Evolutionary conservation across 2,329 filamentous ascomycete species (phyloP), one percentile per base, ranked within the genome.

Genomic region (Ophiosphaerella herpotricha): DNA sequence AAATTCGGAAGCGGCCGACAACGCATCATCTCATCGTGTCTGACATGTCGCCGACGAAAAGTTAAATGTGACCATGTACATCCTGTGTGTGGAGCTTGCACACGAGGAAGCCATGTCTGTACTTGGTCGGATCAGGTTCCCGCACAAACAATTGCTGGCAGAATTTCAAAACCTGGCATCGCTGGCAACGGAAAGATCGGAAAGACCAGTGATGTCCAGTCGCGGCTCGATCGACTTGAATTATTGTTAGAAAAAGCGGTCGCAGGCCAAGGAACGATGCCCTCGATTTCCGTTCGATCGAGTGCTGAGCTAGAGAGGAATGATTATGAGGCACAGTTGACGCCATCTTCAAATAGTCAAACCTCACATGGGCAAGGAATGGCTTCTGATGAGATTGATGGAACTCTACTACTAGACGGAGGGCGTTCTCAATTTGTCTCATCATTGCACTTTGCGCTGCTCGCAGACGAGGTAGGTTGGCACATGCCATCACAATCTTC

Each of bases 401-500:
- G 72, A 5, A 73, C 69, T 7, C 50, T 74, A 5, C 50, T 74
- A 13, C 51, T 74, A 6, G 71, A 74, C 32, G 70, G 67, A 26
- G 70, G 70, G 9, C 64, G 73, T 33, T 67, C 69, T n/a, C 67
- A 73, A 24, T 74, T 74, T 43, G 72, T 74, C 2, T 74, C 72
- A 5, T 73, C 72, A 26, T 52, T 74, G n/a, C 72, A 74, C 43
- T 74, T 68, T 50, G 69, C 72, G 14, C 54, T 74, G n/a, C 55
- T 74, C 34, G 70, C 72, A 33, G 72, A 74, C 14, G 71, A 74
- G 63, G 71, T 73, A 50, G 54, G 64, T 54, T 7, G 12, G 40
- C 18, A 21, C 18, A 21, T 21, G 4, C 4, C 18, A 21, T 21
- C 18, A 21, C 18, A 21, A 3, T 21, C 18, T 21, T 21, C 18